Evolutionary conservation across 2,329 filamentous ascomycete genomes (phyloP), one percentile per base, ranked within the genome.

Genomic region (Cladosporium velox): DNA sequence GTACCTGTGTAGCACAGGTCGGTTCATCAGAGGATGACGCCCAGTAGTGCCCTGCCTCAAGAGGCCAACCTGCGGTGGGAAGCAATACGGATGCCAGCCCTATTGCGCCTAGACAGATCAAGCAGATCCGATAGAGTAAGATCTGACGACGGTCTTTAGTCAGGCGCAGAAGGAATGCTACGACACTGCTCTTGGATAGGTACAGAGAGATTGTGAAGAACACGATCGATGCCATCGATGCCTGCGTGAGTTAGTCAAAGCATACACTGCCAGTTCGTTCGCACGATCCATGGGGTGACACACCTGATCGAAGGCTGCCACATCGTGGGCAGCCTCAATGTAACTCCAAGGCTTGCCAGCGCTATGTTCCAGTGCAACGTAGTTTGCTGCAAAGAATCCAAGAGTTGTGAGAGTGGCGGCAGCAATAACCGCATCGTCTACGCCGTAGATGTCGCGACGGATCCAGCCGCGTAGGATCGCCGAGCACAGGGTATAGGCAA

Each of bases 31-130:
- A 32, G 51, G 54, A 38, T 24, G 55, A 55, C 18, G 49, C 34
- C 61, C 51, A 55, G n/a, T 64, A 55, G 61, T 35, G 61, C 24
- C 41, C 38, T 12, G 51, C 24, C 11, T 18, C 49, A 15, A 30
- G n/a, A 35, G 51, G 49, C 61, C 61, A 64, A n/a, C 51, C 32
- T 4, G 34, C 34, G 24, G 66, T 41, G 30, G 68, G 32, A 14
- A 52, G 49, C 18, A 73, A 41, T 12, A 72, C 65, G 12, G 72
- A 70, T 35, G 70, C 71, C 24, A 73, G 62, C 15, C 60, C 68
- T 66, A 70, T 68, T 1, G 67, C 28, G 6, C 61, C 34, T n/a
- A 66, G 66, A 11, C 71, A 7, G 10, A 30, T 34, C n/a, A 44
- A 28, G 34, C 62, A 68, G 18, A 68, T 34, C 15, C 51, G 58